Conservation (phyloP, 2,329 filamentous ascomycete species). For the Neoarthrinium moseri region DNA sequence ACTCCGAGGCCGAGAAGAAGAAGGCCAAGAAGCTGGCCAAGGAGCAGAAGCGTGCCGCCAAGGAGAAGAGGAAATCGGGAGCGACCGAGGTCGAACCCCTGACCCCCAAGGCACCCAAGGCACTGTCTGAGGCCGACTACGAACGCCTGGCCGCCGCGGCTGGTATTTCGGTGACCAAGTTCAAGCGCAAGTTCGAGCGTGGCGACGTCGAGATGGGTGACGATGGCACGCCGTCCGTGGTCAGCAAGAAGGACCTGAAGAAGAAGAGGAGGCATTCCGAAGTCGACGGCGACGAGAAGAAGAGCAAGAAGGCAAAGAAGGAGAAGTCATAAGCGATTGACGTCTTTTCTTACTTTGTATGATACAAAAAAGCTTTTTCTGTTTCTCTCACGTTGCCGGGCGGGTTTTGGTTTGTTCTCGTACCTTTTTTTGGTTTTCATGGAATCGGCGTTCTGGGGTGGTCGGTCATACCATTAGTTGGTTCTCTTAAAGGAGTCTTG, state of each 20-base stretch:
- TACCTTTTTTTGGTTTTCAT: neutral
- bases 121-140: conserved; percentile 55
- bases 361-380: conserved; percentile 1
- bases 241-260: conserved; percentile 77
- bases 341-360: conserved; percentile 19
- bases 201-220: conserved; percentile 68
- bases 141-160: conserved; percentile 62
- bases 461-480: conserved; percentile 8
- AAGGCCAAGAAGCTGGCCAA: conserved; percentile 22
- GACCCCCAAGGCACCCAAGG: conserved; percentile 32
- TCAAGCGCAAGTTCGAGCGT: conserved; percentile 74
- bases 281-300: conserved; percentile 40
- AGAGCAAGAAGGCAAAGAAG: conserved; percentile 65
- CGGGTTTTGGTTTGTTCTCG: neutral
- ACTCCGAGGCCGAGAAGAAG: conserved; percentile 37
- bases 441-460: conserved; percentile 6
- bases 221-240: conserved; percentile 64
- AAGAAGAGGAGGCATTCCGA: conserved; percentile 63
- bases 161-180: conserved; percentile 72
- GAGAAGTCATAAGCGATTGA: conserved; percentile 54
- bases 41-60: conserved; percentile 41
- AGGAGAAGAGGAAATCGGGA: conserved; percentile 29
- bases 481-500: conserved; percentile 4
- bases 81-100: conserved; percentile 25
- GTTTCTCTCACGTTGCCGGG: neutral